Conservation (phyloP, 2,329 filamentous ascomycete species). For the Stachybotrys elegans region DNA sequence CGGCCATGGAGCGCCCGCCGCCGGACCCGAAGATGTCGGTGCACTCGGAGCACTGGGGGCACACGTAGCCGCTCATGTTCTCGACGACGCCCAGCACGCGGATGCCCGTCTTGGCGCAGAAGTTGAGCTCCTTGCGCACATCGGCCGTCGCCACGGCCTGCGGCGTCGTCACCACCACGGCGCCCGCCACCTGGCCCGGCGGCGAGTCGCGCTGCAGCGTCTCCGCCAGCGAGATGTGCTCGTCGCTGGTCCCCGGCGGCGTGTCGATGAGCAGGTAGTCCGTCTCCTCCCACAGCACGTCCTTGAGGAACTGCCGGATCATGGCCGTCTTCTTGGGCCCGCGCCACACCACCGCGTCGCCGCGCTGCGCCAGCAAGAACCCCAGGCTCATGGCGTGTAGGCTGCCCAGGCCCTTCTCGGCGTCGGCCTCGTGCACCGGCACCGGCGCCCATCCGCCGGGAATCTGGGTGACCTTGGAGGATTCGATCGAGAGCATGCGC, state of each 20-base stretch:
- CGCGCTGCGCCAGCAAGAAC: slow-evolving; percentile 76
- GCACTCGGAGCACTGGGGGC: slow-evolving; percentile 73
- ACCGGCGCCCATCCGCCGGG: slow-evolving; percentile 92
- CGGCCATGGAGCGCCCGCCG: slow-evolving; percentile 83
- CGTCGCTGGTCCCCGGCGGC: slow-evolving; percentile 91
- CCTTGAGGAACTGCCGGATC: slow-evolving; percentile 92
- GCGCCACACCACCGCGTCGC: slow-evolving; percentile 93
- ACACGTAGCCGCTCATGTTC: slow-evolving; percentile 95
- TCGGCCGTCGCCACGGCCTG: slow-evolving; percentile 92
- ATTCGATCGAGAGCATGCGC: slow-evolving; percentile 86
- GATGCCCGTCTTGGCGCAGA: slow-evolving; percentile 79
- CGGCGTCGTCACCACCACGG: slow-evolving; percentile 92
- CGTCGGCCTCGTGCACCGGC: slow-evolving; percentile 63
- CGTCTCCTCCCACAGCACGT: slow-evolving; percentile 82
- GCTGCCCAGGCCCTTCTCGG: slow-evolving; percentile 49
- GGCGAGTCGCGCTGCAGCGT: slow-evolving; percentile 60
- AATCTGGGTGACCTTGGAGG: slow-evolving; percentile 83
- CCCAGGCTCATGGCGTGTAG: slow-evolving; percentile 88
- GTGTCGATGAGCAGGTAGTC: slow-evolving; percentile 95
- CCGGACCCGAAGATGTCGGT: slow-evolving; percentile 92
- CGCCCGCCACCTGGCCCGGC: slow-evolving; percentile 70
- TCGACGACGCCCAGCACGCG: slow-evolving; percentile 84
- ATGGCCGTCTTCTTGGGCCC: slow-evolving; percentile 99
- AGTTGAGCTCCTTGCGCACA: slow-evolving; percentile 91
- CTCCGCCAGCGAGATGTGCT: slow-evolving; percentile 93